Evolutionary conservation across 805 yeast genomes (phyloP).

Genomic region (Grigorovia yakushimaensis): DNA sequence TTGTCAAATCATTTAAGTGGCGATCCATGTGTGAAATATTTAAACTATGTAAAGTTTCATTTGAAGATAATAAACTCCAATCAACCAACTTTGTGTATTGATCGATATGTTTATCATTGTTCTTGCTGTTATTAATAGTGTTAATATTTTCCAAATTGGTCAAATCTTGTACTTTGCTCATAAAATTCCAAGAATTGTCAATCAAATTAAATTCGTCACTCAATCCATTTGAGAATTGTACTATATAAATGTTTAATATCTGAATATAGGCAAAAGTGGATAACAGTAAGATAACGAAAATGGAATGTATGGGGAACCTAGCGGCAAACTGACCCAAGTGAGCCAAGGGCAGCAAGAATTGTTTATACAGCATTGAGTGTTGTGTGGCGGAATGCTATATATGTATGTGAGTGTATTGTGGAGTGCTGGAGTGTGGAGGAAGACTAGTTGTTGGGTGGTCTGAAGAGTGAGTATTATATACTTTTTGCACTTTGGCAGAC

Average conservation of each 20-base stretch:
- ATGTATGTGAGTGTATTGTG: not conserved
- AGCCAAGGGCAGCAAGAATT: slow-evolving; percentile 31
- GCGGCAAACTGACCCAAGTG: slow-evolving; percentile 49
- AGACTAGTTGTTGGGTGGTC: not conserved
- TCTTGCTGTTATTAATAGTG: slow-evolving; percentile 21
- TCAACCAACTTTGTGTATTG: slow-evolving; percentile 11
- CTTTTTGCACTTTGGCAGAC: not conserved
- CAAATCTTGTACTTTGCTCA: not conserved
- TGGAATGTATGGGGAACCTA: slow-evolving; percentile 76
- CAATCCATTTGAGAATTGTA: not conserved
- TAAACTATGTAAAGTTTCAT: slow-evolving; percentile 11
- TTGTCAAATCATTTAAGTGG: too few relatives aligned
- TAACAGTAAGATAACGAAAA: slow-evolving; percentile 57
- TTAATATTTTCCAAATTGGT: not conserved
- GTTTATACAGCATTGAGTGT: not conserved
- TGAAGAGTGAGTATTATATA: not conserved
- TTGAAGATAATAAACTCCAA: slow-evolving; percentile 15
- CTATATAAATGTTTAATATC: not conserved
- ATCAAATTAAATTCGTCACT: not conserved
- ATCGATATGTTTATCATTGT: slow-evolving; percentile 18
- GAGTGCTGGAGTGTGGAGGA: not conserved
- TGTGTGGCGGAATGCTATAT: not conserved
- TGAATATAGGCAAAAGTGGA: slow-evolving; percentile 70
- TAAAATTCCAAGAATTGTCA: not conserved
- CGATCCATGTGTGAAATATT: too few relatives aligned